Percentiles rank a stretch among this genome's conserved stretches.
Evolutionary conservation across 2,329 filamentous ascomycete species (phyloP).

Genomic region (Chaetomiaceae sp.): DNA sequence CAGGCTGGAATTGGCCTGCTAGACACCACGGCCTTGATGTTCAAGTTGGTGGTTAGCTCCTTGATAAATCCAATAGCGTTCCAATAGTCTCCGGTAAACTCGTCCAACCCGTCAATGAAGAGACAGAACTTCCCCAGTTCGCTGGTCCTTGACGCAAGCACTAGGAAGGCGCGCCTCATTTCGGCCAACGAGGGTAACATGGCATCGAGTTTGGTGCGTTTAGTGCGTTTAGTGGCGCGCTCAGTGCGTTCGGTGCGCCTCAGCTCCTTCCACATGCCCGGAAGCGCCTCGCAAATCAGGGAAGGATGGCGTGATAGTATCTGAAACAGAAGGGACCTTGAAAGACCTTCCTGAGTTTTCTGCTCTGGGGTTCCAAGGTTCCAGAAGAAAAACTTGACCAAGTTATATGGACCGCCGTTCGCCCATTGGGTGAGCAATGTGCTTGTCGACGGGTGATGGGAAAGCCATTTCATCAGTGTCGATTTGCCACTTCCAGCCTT

Average conservation of each 20-base stretch:
- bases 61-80: conserved; percentile 7
- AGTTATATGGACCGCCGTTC: conserved; percentile 2
- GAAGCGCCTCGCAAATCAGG: conserved; percentile 17
- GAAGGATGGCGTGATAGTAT: conserved; percentile 18
- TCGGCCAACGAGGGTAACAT: neutral
- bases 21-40: conserved; percentile 13
- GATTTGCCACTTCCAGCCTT: conserved; percentile 30
- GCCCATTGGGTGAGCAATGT: conserved; percentile 18
- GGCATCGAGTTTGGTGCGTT: too few species aligned
- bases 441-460: conserved; percentile 8
- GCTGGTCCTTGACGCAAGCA: neutral
- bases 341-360: conserved; percentile 22
- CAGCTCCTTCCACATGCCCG: conserved; percentile 14
- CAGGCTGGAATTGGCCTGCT: conserved; percentile 14
- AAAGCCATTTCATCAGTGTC: conserved; percentile 29
- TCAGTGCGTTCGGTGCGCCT: neutral
- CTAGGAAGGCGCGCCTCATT: neutral
- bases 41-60: neutral
- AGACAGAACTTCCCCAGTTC: conserved; percentile 13
- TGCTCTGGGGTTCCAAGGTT: conserved; percentile 22
- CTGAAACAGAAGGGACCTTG: conserved; percentile 22
- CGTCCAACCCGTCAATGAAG: conserved; percentile 25
- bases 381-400: conserved; percentile 27
- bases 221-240: too few species aligned
- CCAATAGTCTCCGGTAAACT: conserved; percentile 13